Conservation (phyloP, 257 asterid species). For the Penstemon newberryi region DNA sequence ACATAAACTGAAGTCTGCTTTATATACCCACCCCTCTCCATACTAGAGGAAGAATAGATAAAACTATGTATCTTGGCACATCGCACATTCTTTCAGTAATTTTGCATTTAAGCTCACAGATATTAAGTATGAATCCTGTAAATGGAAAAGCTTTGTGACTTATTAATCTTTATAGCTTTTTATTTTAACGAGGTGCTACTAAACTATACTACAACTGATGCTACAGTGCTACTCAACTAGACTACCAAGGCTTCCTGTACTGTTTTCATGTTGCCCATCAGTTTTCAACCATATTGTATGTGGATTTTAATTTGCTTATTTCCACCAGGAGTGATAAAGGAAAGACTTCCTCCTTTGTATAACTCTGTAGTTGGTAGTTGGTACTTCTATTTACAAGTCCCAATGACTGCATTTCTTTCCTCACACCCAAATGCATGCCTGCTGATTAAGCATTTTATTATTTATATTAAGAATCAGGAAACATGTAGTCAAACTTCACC, state of each 20-base stretch:
- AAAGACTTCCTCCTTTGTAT: background rate
- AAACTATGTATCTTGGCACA: conserved; percentile 15
- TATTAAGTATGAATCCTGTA: conserved; percentile 9
- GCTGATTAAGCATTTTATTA: conserved; percentile 8
- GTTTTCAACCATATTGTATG: conserved; percentile 1
- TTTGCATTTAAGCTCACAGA: background rate
- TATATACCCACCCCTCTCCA: conserved; percentile 18
- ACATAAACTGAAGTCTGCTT: conserved; percentile 31
- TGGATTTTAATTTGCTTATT: background rate
- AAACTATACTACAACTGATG: no score
- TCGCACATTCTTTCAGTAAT: conserved; percentile 7
- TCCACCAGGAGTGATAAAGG: conserved; percentile 10
- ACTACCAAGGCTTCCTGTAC: background rate
- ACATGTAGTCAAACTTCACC: conserved; percentile 2
- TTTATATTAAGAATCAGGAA: background rate
- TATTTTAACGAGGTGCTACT: conserved; percentile 5
- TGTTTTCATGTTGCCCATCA: background rate
- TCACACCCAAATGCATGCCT: background rate
- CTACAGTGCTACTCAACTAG: background rate
- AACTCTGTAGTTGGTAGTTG: no score
- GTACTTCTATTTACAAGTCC: background rate
- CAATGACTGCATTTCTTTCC: background rate
- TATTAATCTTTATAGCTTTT: background rate
- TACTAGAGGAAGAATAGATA: conserved; percentile 7
- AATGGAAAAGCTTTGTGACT: conserved; percentile 1